Evolutionary conservation across 495 filamentous ascomycete species (phyloP).

Genomic region (Aspergillus bridgeri): DNA sequence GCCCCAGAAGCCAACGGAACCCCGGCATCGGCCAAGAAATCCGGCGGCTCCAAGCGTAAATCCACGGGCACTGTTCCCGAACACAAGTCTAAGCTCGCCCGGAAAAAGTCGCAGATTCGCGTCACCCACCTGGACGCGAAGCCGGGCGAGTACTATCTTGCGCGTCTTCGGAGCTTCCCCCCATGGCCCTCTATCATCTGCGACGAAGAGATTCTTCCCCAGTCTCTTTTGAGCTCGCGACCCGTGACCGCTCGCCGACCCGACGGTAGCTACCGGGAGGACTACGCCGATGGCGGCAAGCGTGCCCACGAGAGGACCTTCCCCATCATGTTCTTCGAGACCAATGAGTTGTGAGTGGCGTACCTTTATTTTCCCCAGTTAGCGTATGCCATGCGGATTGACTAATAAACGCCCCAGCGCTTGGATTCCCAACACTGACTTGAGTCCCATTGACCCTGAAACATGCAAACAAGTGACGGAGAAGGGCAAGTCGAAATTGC

Average conservation of each 20-base stretch:
- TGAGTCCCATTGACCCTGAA: conserved; percentile 69
- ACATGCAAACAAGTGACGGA: conserved; percentile 59
- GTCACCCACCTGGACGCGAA: conserved; percentile 71
- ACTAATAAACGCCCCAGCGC: conserved; percentile 51
- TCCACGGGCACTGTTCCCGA: conserved; percentile 62
- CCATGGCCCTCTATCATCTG: conserved; percentile 88
- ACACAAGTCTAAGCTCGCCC: conserved; percentile 72
- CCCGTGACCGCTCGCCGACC: conserved; percentile 75
- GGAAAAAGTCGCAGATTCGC: conserved; percentile 72
- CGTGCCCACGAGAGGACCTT: conserved; percentile 78
- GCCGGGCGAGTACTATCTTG: conserved; percentile 82
- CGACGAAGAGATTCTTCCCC: conserved; percentile 86
- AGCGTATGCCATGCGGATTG: not conserved
- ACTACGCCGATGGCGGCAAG: conserved; percentile 79
- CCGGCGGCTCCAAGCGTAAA: conserved; percentile 55
- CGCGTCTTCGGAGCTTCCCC: conserved; percentile 84
- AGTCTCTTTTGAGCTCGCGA: conserved; percentile 62
- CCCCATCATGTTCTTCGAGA: conserved; percentile 89
- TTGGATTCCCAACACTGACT: conserved; percentile 78
- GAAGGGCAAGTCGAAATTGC: conserved; percentile 69
- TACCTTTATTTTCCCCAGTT: not conserved
- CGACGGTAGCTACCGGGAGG: conserved; percentile 80
- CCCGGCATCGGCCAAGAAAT: conserved; percentile 44
- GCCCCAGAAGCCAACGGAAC: conserved; percentile 43
- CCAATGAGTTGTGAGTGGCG: conserved; percentile 87